These are phyloP conservation scores for Gleditsia sinensis DNA, from an alignment of 306 rosid genomes.

Conservation along the genomic window DNA sequence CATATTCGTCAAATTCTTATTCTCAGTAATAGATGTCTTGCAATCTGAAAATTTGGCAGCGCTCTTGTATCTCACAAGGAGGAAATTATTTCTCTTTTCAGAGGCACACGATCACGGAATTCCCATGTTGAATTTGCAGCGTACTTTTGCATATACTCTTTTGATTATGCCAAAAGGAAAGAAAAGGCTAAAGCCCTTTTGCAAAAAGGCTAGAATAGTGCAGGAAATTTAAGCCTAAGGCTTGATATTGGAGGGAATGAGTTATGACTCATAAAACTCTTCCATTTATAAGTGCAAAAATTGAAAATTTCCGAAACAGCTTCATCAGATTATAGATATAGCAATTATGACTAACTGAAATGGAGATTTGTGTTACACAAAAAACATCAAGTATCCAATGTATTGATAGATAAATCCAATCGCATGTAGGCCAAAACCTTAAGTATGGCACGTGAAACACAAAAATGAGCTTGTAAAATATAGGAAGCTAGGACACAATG, in stretches of 20 bases:
- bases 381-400: background rate
- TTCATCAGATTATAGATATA: background rate
- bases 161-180: background rate
- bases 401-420: background rate
- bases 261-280: too few species aligned
- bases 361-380: background rate
- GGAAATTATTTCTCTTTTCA: background rate
- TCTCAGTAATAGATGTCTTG: constrained; percentile 16
- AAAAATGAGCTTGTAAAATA: background rate
- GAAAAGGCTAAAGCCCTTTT: too few species aligned
- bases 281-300: too few species aligned
- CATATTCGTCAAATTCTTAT: constrained; percentile 47
- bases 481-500: background rate
- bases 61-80: background rate
- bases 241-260: too few species aligned
- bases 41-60: background rate
- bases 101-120: background rate
- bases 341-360: background rate
- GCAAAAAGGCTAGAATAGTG: too few species aligned
- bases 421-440: background rate
- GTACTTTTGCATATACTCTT: background rate
- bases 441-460: too few species aligned
- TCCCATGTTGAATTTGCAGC: background rate
- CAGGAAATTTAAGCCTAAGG: too few species aligned
- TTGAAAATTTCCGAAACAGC: background rate